These are phyloP conservation scores for Conticribra weissflogii DNA, from an alignment of 108 stramenopile genomes.

Conservation along the genomic window DNA sequence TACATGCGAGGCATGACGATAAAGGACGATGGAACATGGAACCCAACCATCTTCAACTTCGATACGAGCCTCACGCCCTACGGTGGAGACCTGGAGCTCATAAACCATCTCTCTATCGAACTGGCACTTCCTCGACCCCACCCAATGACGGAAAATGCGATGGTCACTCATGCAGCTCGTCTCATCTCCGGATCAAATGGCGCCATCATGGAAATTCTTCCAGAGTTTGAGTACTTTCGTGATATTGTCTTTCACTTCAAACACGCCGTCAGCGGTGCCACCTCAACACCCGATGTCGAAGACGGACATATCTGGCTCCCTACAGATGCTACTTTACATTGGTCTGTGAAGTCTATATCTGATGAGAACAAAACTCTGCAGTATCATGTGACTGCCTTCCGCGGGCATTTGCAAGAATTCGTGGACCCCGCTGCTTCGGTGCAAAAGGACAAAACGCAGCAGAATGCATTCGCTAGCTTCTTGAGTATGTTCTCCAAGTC, in stretches of 20 bases:
- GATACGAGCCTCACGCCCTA: constrained; percentile 74
- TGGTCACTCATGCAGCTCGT: constrained; percentile 70
- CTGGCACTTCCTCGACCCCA: constrained; percentile 79
- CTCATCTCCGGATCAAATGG: constrained; percentile 84
- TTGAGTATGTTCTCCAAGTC: constrained; percentile 73
- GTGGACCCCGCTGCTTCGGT: constrained; percentile 49
- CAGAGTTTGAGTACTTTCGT: constrained; percentile 97
- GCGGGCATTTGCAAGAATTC: constrained; percentile 74
- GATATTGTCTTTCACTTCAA: constrained; percentile 99
- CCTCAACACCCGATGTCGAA: constrained; percentile 71
- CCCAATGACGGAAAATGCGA: constrained; percentile 65
- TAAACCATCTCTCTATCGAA: constrained; percentile 84
- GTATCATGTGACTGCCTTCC: constrained; percentile 78
- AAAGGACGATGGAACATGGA: constrained; percentile 68
- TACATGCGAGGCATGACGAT: constrained; percentile 87
- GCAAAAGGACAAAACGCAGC: constrained; percentile 57
- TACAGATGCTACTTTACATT: constrained; percentile 82
- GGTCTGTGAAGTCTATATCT: constrained; percentile 64
- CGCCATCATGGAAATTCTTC: constrained; percentile 92
- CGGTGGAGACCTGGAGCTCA: constrained; percentile 79
- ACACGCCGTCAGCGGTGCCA: constrained; percentile 79
- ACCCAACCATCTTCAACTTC: constrained; percentile 90
- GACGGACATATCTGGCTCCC: constrained; percentile 80
- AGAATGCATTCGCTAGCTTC: constrained; percentile 71
- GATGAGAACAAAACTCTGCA: constrained; percentile 67